Evolutionary conservation across 2,329 filamentous ascomycete species (phyloP).

Genomic region (Diplodia corticola): DNA sequence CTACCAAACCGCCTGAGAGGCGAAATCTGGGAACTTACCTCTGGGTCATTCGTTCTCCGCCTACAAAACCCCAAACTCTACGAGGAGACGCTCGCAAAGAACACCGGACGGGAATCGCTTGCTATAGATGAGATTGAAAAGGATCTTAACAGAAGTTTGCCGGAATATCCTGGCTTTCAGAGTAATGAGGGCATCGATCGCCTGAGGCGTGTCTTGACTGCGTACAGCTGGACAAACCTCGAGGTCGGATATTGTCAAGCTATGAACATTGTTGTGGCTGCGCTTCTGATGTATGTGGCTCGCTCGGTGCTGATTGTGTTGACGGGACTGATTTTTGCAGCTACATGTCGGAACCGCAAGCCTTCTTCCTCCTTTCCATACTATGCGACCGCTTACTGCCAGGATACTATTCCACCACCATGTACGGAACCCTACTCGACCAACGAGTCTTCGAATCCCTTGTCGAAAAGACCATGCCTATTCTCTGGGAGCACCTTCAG

Average conservation of each 20-base stretch:
- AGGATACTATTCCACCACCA: constrained; percentile 97
- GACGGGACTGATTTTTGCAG: constrained; percentile 44
- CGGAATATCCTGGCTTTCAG: constrained; percentile 96
- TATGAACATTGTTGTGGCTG: constrained; percentile 99
- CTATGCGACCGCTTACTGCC: constrained; percentile 91
- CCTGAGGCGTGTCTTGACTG: constrained; percentile 85
- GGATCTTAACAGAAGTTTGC: constrained; percentile 91
- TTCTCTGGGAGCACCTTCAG: constrained; percentile 96
- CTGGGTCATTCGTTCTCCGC: constrained; percentile 84
- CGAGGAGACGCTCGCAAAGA: constrained; percentile 78
- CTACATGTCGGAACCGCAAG: constrained; percentile 94
- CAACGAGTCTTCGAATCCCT: constrained; percentile 97
- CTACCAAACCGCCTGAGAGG: constrained; percentile 89
- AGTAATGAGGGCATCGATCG: constrained; percentile 92
- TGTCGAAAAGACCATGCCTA: constrained; percentile 98
- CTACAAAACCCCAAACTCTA: constrained; percentile 84
- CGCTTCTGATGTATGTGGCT: constrained; percentile 74
- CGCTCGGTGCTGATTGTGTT: neutral
- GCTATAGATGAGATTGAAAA: constrained; percentile 99
- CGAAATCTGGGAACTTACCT: constrained; percentile 94
- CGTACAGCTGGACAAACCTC: constrained; percentile 95
- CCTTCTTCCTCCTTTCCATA: constrained; percentile 89
- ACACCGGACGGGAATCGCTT: constrained; percentile 81
- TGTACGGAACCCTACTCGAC: constrained; percentile 96
- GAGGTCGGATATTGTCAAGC: constrained; percentile 98